Percentiles rank a stretch among this genome's conserved stretches.
Evolutionary conservation across 1,139 yeast species (phyloP).

Genomic region (Scheffersomyces illinoinensis): DNA sequence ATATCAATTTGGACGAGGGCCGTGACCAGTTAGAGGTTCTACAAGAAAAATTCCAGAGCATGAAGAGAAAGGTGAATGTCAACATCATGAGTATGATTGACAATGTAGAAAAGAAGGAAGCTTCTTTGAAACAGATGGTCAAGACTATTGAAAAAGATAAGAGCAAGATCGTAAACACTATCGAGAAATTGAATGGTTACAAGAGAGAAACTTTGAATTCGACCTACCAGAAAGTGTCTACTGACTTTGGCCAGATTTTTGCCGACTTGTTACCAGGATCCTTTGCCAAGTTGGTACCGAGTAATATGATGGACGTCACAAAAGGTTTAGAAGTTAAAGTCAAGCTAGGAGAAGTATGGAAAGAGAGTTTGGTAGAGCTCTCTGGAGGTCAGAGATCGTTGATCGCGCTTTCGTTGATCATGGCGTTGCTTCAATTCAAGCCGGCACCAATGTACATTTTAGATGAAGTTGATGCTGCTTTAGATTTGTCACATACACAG

Average conservation of each 20-base stretch:
- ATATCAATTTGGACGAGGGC: constrained; percentile 63
- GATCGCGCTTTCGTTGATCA: constrained; percentile 84
- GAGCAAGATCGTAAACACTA: constrained; percentile 84
- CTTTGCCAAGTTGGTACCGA: constrained; percentile 84
- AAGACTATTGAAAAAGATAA: constrained; percentile 89
- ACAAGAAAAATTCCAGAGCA: constrained; percentile 63
- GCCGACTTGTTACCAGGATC: constrained; percentile 88
- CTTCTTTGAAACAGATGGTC: constrained; percentile 75
- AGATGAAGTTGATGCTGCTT: constrained; percentile 98
- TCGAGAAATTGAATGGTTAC: constrained; percentile 81
- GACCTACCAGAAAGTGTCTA: constrained; percentile 84
- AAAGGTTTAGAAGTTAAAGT: constrained; percentile 92
- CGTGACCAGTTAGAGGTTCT: constrained; percentile 58
- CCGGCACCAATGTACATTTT: constrained; percentile 98
- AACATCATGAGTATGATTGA: constrained; percentile 95
- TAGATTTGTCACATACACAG: constrained; percentile 95
- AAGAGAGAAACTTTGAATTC: constrained; percentile 79
- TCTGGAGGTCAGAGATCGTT: constrained; percentile 98
- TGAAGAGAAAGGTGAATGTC: constrained; percentile 82
- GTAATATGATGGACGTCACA: constrained; percentile 78
- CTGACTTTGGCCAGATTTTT: constrained; percentile 91
- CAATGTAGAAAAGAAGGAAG: constrained; percentile 87
- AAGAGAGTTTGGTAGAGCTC: constrained; percentile 89
- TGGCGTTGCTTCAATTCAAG: constrained; percentile 88
- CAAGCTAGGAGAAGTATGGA: constrained; percentile 90